Conservation (phyloP, 495 filamentous ascomycete genomes). For the Neurospora sp. region DNA sequence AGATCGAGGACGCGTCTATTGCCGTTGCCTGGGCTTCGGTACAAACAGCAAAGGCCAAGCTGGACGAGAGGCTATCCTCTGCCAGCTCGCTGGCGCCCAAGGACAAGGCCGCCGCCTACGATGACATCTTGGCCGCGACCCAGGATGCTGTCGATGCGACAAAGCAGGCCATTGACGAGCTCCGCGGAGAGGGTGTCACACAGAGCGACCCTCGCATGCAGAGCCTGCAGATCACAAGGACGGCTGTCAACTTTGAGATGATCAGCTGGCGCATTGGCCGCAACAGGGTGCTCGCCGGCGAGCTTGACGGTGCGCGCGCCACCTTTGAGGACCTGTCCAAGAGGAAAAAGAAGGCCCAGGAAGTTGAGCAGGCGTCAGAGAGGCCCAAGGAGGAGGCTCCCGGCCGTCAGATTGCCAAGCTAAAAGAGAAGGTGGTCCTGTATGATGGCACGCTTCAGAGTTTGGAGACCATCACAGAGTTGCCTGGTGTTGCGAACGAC, state of each 20-base stretch:
- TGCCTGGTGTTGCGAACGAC: conserved; percentile 88
- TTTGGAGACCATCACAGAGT: conserved; percentile 77
- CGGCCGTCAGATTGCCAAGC: conserved; percentile 56
- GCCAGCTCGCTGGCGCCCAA: conserved; percentile 44
- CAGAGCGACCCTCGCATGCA: conserved; percentile 84
- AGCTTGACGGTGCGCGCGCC: conserved; percentile 59
- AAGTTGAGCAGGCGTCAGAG: conserved; percentile 27
- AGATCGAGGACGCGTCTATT: conserved; percentile 89
- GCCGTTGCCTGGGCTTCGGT: conserved; percentile 55
- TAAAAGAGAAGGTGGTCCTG: conserved; percentile 83
- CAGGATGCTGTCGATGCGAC: conserved; percentile 93
- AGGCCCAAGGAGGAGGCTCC: conserved; percentile 49
- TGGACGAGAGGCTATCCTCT: conserved; percentile 54
- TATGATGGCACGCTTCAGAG: conserved; percentile 87
- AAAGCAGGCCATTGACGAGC: conserved; percentile 84
- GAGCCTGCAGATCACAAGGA: conserved; percentile 81
- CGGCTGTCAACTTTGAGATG: conserved; percentile 84
- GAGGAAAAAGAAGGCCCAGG: conserved; percentile 32
- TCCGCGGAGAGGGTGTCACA: conserved; percentile 70
- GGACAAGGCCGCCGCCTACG: conserved; percentile 69
- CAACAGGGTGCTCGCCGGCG: conserved; percentile 77
- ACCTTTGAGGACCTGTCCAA: conserved; percentile 34
- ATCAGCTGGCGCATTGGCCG: conserved; percentile 91
- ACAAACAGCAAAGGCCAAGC: conserved; percentile 39
- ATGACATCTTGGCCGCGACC: conserved; percentile 78